Conservation (phyloP, 2,329 filamentous ascomycete species). For the Colletotrichum acutatum region DNA sequence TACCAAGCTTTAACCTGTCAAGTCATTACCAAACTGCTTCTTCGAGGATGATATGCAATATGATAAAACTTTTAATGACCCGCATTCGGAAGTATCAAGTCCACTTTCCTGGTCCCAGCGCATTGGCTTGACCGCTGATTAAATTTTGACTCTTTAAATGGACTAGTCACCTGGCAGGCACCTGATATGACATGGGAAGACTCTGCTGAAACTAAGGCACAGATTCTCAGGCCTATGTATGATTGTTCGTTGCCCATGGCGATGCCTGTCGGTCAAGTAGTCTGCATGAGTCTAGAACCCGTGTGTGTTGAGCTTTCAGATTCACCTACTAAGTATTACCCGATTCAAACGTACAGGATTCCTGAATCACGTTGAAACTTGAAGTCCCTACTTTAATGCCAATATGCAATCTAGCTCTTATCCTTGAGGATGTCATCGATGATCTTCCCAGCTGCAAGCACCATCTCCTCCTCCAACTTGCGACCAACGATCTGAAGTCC, state of each 20-base stretch:
- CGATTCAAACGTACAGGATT: too few species aligned
- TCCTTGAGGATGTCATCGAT: conserved; percentile 3
- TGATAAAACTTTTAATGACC: not conserved
- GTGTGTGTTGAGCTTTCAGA: too few species aligned
- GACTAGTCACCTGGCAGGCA: too few species aligned
- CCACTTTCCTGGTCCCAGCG: not conserved
- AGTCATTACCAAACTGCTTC: not conserved
- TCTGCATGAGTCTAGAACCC: too few species aligned
- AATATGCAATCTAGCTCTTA: not conserved
- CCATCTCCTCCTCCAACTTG: conserved; percentile 20
- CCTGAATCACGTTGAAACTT: too few species aligned
- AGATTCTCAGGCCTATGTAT: too few species aligned
- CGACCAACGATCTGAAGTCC: conserved; percentile 25
- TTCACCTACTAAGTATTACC: too few species aligned
- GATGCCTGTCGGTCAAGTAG: too few species aligned
- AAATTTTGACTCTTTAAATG: not conserved
- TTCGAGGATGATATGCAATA: fast-evolving
- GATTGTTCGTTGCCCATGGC: too few species aligned
- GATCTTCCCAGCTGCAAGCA: conserved; percentile 18
- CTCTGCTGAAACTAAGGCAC: too few species aligned
- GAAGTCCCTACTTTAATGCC: not conserved
- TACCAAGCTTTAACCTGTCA: not conserved
- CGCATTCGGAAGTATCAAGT: not conserved
- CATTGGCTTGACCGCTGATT: too few species aligned
- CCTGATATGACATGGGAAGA: too few species aligned